Conservation (phyloP, 1,284 basidiomycete genomes). For the Termitomyces sp. region DNA sequence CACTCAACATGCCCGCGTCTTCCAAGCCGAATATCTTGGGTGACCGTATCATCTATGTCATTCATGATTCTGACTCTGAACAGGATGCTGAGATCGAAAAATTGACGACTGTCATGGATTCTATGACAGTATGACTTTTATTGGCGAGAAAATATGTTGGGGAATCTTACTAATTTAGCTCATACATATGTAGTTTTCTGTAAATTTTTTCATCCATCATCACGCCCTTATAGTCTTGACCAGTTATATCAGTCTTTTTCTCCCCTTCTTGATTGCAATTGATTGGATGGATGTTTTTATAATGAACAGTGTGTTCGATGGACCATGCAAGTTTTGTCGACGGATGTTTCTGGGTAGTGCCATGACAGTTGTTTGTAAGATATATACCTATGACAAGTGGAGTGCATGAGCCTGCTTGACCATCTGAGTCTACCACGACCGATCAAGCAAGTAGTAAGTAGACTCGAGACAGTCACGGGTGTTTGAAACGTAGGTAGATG, state of each 20-base stretch:
- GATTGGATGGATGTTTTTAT: too few species aligned
- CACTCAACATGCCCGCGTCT: background rate
- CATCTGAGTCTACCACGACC: too few species aligned
- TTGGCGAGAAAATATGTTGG: background rate
- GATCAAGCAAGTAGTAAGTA: too few species aligned
- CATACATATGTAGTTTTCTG: background rate
- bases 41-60: conserved; percentile 12
- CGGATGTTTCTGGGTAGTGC: too few species aligned
- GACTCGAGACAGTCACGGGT: too few species aligned
- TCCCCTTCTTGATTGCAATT: background rate
- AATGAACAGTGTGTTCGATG: too few species aligned
- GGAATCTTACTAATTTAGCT: background rate
- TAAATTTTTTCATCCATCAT: background rate
- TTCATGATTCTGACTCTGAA: conserved; percentile 23
- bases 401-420: too few species aligned
- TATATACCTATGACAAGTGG: too few species aligned
- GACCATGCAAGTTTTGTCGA: too few species aligned
- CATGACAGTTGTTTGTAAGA: too few species aligned
- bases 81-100: conserved; percentile 23
- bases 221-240: background rate
- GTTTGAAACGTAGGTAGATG: too few species aligned
- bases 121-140: conserved; percentile 18
- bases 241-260: background rate
- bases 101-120: conserved; percentile 23
- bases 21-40: background rate